These are phyloP conservation scores for Fusarium sp. DNA, from an alignment of 2,329 filamentous ascomycete species.

Conservation along the genomic window DNA sequence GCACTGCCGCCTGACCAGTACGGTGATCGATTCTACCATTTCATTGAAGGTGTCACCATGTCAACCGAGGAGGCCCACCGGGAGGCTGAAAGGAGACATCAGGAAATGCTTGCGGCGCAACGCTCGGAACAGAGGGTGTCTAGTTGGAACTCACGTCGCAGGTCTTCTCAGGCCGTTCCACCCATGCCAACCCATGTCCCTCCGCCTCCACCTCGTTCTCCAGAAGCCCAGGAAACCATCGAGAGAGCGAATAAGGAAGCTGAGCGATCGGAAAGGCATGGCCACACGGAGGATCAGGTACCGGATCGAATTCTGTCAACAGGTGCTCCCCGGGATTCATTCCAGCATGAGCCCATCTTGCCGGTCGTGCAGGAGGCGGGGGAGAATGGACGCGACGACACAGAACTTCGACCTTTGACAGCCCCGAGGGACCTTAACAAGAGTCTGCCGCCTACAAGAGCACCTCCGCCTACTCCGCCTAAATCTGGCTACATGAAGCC, in stretches of 20 bases:
- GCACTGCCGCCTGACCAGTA: constrained; percentile 91
- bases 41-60: constrained; percentile 91
- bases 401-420: constrained; percentile 53
- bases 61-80: constrained; percentile 84
- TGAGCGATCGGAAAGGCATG: constrained; percentile 49
- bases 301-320: constrained; percentile 69
- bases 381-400: constrained; percentile 65
- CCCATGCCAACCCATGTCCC: constrained; percentile 60
- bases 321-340: constrained; percentile 54
- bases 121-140: constrained; percentile 51
- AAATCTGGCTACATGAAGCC: constrained; percentile 52
- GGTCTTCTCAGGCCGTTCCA: constrained; percentile 51
- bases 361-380: constrained; percentile 93
- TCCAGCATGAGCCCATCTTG: constrained; percentile 68
- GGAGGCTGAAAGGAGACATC: constrained; percentile 69
- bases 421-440: constrained; percentile 53
- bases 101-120: constrained; percentile 62
- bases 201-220: constrained; percentile 54
- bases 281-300: constrained; percentile 60
- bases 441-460: constrained; percentile 57
- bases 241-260: constrained; percentile 55
- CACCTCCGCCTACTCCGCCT: constrained; percentile 52
- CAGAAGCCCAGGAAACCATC: constrained; percentile 55
- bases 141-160: constrained; percentile 53
- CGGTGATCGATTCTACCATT: constrained; percentile 92